These are phyloP conservation scores for Aspergillus bertholletiae DNA, from an alignment of 495 filamentous ascomycete species.

Conservation along the genomic window DNA sequence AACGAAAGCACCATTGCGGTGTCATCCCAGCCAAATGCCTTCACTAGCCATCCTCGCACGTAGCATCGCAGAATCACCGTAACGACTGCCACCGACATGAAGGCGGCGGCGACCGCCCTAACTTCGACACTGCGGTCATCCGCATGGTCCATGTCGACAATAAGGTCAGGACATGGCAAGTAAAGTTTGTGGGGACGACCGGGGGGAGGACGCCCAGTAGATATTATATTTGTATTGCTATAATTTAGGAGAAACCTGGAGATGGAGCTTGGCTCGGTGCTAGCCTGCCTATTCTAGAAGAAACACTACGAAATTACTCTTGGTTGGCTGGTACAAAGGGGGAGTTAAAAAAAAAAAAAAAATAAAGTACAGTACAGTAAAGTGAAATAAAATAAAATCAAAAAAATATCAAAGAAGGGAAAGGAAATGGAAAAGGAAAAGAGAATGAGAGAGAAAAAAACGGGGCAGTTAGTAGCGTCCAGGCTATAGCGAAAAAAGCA, in stretches of 20 bases:
- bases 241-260: not conserved
- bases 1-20: slow-evolving; percentile 33
- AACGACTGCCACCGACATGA: slow-evolving; percentile 32
- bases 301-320: not conserved
- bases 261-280: not conserved
- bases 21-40: slow-evolving; percentile 44
- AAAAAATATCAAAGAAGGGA: too few relatives aligned
- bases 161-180: not conserved
- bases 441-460: not conserved
- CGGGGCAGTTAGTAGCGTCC: not conserved
- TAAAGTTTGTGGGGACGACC: not conserved
- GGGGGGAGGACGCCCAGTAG: too few relatives aligned
- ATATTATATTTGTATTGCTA: not conserved
- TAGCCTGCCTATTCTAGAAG: not conserved
- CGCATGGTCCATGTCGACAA: not conserved
- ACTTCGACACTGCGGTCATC: slow-evolving; percentile 30
- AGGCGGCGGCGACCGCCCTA: slow-evolving; percentile 32
- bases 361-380: too few relatives aligned
- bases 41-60: slow-evolving; percentile 38
- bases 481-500: not conserved
- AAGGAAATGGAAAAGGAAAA: not conserved
- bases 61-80: slow-evolving; percentile 41
- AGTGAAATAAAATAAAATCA: too few relatives aligned
- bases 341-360: too few relatives aligned
- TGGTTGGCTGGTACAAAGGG: not conserved